These are phyloP conservation scores for Lepidium aucheri DNA, from an alignment of 345 rosid genomes.

Conservation along the genomic window DNA sequence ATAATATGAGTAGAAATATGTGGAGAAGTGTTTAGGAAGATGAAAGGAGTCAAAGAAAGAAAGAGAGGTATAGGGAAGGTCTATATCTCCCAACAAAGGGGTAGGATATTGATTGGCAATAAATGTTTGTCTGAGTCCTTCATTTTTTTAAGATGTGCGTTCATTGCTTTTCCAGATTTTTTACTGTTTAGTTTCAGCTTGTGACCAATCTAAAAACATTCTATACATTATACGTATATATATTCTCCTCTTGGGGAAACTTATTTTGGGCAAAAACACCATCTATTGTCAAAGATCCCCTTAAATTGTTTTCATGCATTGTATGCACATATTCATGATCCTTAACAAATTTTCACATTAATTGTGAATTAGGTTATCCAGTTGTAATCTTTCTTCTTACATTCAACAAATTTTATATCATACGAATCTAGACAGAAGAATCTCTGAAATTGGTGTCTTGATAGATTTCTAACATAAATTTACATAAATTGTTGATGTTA, in stretches of 20 bases:
- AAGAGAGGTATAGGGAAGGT: conserved; percentile 19
- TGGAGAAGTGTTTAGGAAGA: conserved; percentile 15
- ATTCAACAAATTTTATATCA: too few relatives aligned
- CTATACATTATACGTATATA: not conserved
- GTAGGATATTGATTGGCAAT: conserved; percentile 27
- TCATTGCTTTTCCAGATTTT: conserved; percentile 2
- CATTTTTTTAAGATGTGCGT: conserved; percentile 10
- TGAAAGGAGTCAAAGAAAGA: conserved; percentile 8
- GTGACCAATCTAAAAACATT: conserved; percentile 5
- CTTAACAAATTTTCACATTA: not conserved
- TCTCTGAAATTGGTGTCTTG: too few relatives aligned
- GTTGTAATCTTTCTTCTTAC: too few relatives aligned
- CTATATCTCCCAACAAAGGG: conserved; percentile 26
- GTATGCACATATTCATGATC: not conserved
- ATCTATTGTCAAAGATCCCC: not conserved
- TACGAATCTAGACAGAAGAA: too few relatives aligned
- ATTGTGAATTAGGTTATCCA: too few relatives aligned
- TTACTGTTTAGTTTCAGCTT: conserved; percentile 5
- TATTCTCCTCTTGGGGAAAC: too few relatives aligned
- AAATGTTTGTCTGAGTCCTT: conserved; percentile 22
- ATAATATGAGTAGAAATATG: not conserved
- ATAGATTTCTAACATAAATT: too few relatives aligned
- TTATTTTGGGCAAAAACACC: too few relatives aligned
- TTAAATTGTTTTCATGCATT: not conserved
- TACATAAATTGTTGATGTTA: too few relatives aligned